A percentile compares a stretch with the other conserved stretches of the same genome.
These are phyloP conservation scores for Candida tallmaniae DNA, from an alignment of 805 yeast genomes.

Conservation along the genomic window DNA sequence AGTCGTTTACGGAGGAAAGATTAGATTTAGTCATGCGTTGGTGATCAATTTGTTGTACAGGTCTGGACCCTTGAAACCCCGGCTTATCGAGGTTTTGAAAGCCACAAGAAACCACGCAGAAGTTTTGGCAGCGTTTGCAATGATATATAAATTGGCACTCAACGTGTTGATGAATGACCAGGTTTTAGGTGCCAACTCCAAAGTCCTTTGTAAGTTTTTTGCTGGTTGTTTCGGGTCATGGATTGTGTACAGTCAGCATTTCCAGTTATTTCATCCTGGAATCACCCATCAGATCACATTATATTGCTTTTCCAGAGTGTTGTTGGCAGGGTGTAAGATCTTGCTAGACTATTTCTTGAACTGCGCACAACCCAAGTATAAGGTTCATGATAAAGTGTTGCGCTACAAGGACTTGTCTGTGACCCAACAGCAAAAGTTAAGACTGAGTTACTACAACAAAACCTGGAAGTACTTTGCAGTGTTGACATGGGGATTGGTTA, in stretches of 20 bases:
- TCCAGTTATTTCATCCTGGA: conserved; percentile 39
- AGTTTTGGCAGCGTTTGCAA: conserved; percentile 53
- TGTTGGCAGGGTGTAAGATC: conserved; percentile 56
- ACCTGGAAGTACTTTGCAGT: conserved; percentile 62
- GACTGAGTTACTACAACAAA: conserved; percentile 23
- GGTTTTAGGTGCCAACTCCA: conserved; percentile 28
- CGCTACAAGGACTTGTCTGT: conserved; percentile 21
- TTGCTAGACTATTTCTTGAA: conserved; percentile 36
- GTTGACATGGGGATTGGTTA: conserved; percentile 66
- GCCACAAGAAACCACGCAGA: conserved; percentile 55
- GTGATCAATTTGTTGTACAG: conserved; percentile 57
- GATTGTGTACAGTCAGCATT: conserved; percentile 42
- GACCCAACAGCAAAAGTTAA: conserved; percentile 31
- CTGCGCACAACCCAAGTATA: conserved; percentile 28
- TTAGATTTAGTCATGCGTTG: conserved; percentile 60
- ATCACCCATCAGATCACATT: conserved; percentile 73
- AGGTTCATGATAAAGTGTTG: conserved; percentile 2
- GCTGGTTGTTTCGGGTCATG: conserved; percentile 40
- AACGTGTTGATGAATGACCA: conserved; percentile 27
- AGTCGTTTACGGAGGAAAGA: conserved; percentile 56
- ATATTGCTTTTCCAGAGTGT: conserved; percentile 66
- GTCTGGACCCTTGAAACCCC: conserved; percentile 44
- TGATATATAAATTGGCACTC: conserved; percentile 42
- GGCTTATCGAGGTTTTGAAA: conserved; percentile 41
- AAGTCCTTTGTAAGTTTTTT: conserved; percentile 26